A percentile compares a stretch with the other conserved stretches of the same genome.
Conservation (phyloP, 2,329 filamentous ascomycete species). For the Diplodia mutila region DNA sequence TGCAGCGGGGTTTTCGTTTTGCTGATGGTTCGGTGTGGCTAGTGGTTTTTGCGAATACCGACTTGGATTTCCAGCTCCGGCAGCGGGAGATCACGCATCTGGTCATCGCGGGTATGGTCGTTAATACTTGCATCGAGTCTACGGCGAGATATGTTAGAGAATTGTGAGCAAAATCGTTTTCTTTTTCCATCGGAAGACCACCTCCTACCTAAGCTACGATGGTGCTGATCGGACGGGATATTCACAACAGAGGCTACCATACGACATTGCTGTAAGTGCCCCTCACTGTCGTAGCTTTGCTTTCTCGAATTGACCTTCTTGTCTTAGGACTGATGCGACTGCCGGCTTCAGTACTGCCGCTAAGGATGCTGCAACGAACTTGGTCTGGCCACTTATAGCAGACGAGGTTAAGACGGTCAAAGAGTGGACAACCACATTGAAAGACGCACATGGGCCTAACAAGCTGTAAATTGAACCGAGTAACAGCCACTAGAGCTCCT, state of each 20-base stretch:
- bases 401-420: background rate
- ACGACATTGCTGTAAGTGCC: background rate
- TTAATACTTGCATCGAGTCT: slow-evolving; percentile 43
- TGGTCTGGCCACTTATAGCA: slow-evolving; percentile 29
- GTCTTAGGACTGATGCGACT: slow-evolving; percentile 21
- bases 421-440: background rate
- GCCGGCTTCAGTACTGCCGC: slow-evolving; percentile 25
- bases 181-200: too few relatives aligned
- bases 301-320: background rate
- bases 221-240: background rate
- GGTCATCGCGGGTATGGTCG: slow-evolving; percentile 37
- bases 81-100: slow-evolving; percentile 40
- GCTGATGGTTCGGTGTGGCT: background rate
- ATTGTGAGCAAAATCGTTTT: too few relatives aligned
- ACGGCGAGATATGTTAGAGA: slow-evolving; percentile 43
- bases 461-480: too few relatives aligned
- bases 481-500: too few relatives aligned
- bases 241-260: background rate
- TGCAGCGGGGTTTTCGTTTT: too few relatives aligned
- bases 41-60: slow-evolving; percentile 43
- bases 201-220: background rate
- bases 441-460: background rate
- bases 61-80: slow-evolving; percentile 41
- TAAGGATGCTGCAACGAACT: slow-evolving; percentile 26
- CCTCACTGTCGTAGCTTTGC: background rate